These are phyloP conservation scores for Trypethelium eluteriae DNA, from an alignment of 495 filamentous ascomycete species.

Conservation along the genomic window DNA sequence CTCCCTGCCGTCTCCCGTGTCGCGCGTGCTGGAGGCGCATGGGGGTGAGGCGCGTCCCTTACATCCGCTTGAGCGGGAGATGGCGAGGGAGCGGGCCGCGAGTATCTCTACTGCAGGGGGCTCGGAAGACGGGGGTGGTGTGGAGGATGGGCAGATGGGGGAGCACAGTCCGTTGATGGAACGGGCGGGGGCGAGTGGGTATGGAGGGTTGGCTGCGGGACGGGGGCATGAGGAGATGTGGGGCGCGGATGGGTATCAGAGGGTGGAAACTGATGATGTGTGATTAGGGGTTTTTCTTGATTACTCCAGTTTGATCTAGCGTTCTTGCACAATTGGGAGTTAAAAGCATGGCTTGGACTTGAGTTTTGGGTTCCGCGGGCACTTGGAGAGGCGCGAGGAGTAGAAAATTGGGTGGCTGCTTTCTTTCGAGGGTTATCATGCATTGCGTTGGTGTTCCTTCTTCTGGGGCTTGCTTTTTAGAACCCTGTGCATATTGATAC, in stretches of 20 bases:
- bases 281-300: background rate
- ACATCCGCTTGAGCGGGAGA: slow-evolving; percentile 8
- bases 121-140: background rate
- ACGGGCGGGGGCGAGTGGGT: background rate
- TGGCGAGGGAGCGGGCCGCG: background rate
- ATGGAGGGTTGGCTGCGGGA: background rate
- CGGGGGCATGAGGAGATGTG: background rate
- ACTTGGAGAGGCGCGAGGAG: background rate
- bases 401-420: background rate
- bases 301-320: background rate
- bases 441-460: background rate
- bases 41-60: background rate
- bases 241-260: slow-evolving; percentile 4
- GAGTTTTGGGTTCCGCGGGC: background rate
- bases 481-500: background rate
- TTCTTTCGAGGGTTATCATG: background rate
- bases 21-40: background rate
- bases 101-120: background rate
- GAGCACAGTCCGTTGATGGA: slow-evolving; percentile 5
- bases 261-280: slow-evolving; percentile 9
- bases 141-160: background rate
- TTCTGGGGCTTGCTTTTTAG: background rate
- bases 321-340: background rate
- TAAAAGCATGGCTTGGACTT: background rate
- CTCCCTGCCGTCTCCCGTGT: background rate